Percentiles rank a stretch among this genome's conserved stretches.
Conservation (phyloP, 2,329 filamentous ascomycete species). For the Hypoxylon sp. region DNA sequence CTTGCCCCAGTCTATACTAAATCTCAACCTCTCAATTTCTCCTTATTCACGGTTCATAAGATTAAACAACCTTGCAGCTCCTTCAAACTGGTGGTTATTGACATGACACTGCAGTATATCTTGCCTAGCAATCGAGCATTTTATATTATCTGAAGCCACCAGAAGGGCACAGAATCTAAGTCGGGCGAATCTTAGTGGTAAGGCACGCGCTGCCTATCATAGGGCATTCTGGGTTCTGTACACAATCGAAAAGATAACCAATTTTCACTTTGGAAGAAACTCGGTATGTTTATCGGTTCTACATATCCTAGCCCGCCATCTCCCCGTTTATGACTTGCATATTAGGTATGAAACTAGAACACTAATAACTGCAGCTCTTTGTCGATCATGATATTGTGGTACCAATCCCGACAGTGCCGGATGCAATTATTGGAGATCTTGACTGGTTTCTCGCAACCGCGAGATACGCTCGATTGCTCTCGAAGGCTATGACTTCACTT, state of each 20-base stretch:
- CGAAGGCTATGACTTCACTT: slow-evolving; percentile 51
- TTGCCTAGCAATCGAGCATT: slow-evolving; percentile 54
- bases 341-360: background rate
- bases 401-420: slow-evolving; percentile 49
- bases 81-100: background rate
- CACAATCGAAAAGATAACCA: slow-evolving; percentile 42
- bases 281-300: slow-evolving; percentile 45
- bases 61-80: too few relatives aligned
- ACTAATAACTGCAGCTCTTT: slow-evolving; percentile 47
- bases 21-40: background rate
- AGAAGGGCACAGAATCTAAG: slow-evolving; percentile 54
- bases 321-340: background rate
- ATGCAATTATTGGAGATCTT: slow-evolving; percentile 45
- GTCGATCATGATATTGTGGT: slow-evolving; percentile 55
- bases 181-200: slow-evolving; percentile 40
- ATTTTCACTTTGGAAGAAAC: slow-evolving; percentile 51
- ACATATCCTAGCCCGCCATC: background rate
- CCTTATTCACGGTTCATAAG: too few relatives aligned
- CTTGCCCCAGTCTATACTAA: background rate
- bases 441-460: slow-evolving; percentile 51
- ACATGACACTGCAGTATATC: slow-evolving; percentile 40
- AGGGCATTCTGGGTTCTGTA: slow-evolving; percentile 47
- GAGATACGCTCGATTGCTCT: slow-evolving; percentile 51
- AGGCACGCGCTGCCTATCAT: slow-evolving; percentile 45
- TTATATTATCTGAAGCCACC: slow-evolving; percentile 53